Percentiles rank a stretch among this genome's conserved stretches.
Conservation (phyloP, 495 filamentous ascomycete genomes). For the Annulohypoxylon maeteangense region DNA sequence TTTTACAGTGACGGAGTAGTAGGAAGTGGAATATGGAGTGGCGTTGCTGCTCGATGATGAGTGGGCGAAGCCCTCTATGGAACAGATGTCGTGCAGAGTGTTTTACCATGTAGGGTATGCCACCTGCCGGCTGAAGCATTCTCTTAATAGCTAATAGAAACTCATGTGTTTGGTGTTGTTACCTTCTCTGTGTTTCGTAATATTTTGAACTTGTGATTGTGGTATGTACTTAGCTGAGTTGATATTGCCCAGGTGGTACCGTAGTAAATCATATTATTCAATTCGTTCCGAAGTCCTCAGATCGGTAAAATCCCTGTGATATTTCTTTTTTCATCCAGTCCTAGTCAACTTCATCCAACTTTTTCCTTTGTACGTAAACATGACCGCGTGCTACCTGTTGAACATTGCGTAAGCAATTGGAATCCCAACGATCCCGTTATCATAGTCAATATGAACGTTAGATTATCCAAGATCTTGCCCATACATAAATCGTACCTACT, state of each 20-base stretch:
- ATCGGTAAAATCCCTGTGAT: not conserved
- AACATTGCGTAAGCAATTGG: too few relatives aligned
- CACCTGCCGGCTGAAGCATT: slow-evolving; percentile 41
- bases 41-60: slow-evolving; percentile 18
- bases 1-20: slow-evolving; percentile 35
- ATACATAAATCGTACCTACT: too few relatives aligned
- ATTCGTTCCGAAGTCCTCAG: not conserved
- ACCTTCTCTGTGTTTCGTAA: slow-evolving; percentile 3
- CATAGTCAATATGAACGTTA: too few relatives aligned
- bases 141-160: slow-evolving; percentile 54
- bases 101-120: slow-evolving; percentile 41
- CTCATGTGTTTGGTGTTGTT: slow-evolving; percentile 43
- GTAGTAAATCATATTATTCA: not conserved
- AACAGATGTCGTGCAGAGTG: slow-evolving; percentile 41
- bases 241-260: not conserved
- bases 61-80: slow-evolving; percentile 33
- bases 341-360: too few relatives aligned
- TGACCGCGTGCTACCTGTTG: too few relatives aligned
- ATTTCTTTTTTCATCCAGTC: not conserved
- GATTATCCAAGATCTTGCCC: too few relatives aligned
- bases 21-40: slow-evolving; percentile 33
- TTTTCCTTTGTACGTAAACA: too few relatives aligned
- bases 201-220: not conserved
- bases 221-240: not conserved
- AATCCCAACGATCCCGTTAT: too few relatives aligned